These are phyloP conservation scores for Sordariomycetes sp. DNA, from an alignment of 2,329 filamentous ascomycete species.

Conservation along the genomic window DNA sequence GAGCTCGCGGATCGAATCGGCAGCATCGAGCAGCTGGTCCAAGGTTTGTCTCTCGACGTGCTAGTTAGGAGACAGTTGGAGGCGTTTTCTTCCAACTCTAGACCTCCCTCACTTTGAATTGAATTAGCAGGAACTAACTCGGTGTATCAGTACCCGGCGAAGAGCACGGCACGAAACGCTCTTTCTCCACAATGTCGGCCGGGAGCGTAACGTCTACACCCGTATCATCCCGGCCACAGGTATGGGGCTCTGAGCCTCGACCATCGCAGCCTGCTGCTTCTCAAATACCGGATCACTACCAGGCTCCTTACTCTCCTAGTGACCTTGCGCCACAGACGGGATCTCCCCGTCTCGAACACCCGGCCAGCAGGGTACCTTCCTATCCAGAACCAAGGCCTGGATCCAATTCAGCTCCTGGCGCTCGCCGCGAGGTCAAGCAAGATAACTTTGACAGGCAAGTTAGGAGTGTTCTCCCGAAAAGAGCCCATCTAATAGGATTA, in stretches of 20 bases:
- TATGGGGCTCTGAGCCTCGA: conserved; percentile 37
- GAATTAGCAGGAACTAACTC: neutral
- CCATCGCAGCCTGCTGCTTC: conserved; percentile 29
- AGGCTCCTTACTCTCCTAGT: conserved; percentile 24
- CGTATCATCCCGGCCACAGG: conserved; percentile 27
- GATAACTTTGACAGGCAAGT: conserved; percentile 33
- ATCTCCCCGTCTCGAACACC: neutral
- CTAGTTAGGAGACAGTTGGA: neutral
- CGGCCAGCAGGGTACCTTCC: neutral
- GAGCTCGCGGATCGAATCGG: conserved; percentile 79
- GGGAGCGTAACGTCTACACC: conserved; percentile 19
- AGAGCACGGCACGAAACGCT: conserved; percentile 18
- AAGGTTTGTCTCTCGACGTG: conserved; percentile 1
- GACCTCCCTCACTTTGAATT: neutral
- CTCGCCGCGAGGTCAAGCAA: conserved; percentile 28
- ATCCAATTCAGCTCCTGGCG: conserved; percentile 10
- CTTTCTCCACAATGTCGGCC: conserved; percentile 23
- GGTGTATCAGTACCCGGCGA: conserved; percentile 8
- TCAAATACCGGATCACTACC: conserved; percentile 11
- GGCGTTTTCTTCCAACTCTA: neutral
- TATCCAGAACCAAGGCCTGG: neutral
- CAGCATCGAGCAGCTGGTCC: conserved; percentile 67
- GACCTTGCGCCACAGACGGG: conserved; percentile 33
- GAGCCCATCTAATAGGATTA: neutral
- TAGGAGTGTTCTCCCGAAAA: neutral